Evolutionary conservation across 257 asterid species (phyloP), one percentile per base, ranked within the genome.

Genomic region (Scutellaria baicalensis): DNA sequence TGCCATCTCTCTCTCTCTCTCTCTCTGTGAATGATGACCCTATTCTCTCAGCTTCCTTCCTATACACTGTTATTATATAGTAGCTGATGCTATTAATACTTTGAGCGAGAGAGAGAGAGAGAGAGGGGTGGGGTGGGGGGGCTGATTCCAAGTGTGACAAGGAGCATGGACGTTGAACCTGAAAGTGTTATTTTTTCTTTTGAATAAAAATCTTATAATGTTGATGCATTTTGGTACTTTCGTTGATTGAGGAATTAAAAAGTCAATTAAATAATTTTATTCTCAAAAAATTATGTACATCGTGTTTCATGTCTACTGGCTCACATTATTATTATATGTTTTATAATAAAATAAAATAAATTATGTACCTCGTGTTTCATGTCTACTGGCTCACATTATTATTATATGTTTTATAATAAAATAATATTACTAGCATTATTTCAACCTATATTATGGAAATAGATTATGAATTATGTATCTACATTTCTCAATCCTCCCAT

Each of bases 1-100:
- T 50, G 89, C 83, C 86, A 84, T 84, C 66, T 16, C 51, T 57
- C 17, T 59, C 35, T 55, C 33, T 84, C 66, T 16, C 51, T 27
- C 33, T 31, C 64, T 57, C 17, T 59, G 33, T 55, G 66, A 60
- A 49, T 63, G 66, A 70, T 61, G 73, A 64, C 61, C 8, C 50
- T 55, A 20, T 55, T 63, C 14, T 36, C 71, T 44, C 62, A 76
- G 42, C 72, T 21, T 56, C 70, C 78, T 59, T 27, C 36, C 75
- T 60, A 38, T 31, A 65, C 64, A 21, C 80, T 47, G 50, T 49
- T 31, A 12, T 21, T 77, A 60, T 71, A 44, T 52, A 56, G 68
- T 55, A 72, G 64, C 64, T 72, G 65, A 42, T 59, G 64, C 76
- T 70, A 77, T 64, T 42, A 63, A 70, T 71, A 71, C 64, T 44